These are phyloP conservation scores for Phytophthora boehmeriae DNA, from an alignment of 352 stramenopile genomes.

Conservation along the genomic window DNA sequence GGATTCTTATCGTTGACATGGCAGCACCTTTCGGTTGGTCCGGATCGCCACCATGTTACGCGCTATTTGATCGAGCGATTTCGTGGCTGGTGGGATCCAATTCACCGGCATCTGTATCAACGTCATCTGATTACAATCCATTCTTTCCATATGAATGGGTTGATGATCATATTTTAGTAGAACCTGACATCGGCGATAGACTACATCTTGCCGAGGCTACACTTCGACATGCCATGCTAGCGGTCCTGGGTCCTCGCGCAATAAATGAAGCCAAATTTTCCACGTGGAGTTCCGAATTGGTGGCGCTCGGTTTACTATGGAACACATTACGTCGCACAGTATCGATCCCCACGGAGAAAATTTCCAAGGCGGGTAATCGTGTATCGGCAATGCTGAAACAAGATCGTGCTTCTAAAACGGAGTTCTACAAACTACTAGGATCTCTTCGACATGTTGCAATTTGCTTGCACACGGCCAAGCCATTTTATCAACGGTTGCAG, in stretches of 20 bases:
- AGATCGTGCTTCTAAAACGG: not conserved
- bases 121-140: constrained; percentile 2
- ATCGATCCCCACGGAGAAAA: constrained; percentile 27
- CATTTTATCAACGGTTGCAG: constrained; percentile 26
- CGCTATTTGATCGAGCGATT: constrained; percentile 16
- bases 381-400: not conserved
- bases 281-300: constrained; percentile 5
- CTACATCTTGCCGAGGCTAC: constrained; percentile 18
- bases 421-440: constrained; percentile 24
- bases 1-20: constrained; percentile 11
- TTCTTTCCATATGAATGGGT: constrained; percentile 43
- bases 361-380: constrained; percentile 10
- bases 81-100: constrained; percentile 15
- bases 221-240: constrained; percentile 25
- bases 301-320: constrained; percentile 17
- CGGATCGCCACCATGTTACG: constrained; percentile 19
- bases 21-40: constrained; percentile 21
- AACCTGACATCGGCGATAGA: constrained; percentile 5
- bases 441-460: constrained; percentile 27
- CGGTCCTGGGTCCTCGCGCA: constrained; percentile 14
- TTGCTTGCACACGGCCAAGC: constrained; percentile 20
- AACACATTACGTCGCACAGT: constrained; percentile 12
- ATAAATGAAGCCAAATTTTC: constrained; percentile 42
- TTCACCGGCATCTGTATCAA: constrained; percentile 10
- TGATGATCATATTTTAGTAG: constrained; percentile 38